Conservation (phyloP, 108 stramenopile species). For the Stephanodiscus triporus region DNA sequence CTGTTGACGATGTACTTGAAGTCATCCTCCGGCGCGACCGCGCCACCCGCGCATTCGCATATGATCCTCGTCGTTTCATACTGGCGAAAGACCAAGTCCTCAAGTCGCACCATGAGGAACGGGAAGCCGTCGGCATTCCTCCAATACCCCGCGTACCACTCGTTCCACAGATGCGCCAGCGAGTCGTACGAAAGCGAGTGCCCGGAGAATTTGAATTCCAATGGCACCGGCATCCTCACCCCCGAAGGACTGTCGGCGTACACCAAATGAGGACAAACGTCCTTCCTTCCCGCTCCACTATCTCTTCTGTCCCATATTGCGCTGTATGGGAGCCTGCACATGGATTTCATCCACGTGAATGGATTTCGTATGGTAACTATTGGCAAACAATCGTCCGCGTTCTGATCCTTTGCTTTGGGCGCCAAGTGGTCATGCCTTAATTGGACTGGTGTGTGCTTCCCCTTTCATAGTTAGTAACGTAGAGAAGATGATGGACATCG, state of each 20-base stretch:
- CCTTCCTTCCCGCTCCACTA: neutral
- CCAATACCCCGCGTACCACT: slow-evolving; percentile 67
- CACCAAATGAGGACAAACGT: slow-evolving; percentile 72
- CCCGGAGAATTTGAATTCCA: slow-evolving; percentile 33
- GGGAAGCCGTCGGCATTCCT: slow-evolving; percentile 52
- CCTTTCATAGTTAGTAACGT: slow-evolving; percentile 8
- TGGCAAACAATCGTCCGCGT: slow-evolving; percentile 69
- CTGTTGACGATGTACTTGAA: slow-evolving; percentile 56
- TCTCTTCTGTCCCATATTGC: slow-evolving; percentile 58
- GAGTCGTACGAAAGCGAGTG: slow-evolving; percentile 35
- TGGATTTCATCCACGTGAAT: slow-evolving; percentile 75
- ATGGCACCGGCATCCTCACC: slow-evolving; percentile 21
- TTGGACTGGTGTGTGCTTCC: slow-evolving; percentile 80
- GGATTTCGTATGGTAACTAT: slow-evolving; percentile 75
- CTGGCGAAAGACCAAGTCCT: slow-evolving; percentile 78
- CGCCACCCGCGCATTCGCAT: slow-evolving; percentile 75
- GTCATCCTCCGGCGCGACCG: slow-evolving; percentile 12
- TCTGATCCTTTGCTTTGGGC: slow-evolving; percentile 47
- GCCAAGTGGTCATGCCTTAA: slow-evolving; percentile 57
- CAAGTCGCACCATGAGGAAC: slow-evolving; percentile 70
- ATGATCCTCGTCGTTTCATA: slow-evolving; percentile 55
- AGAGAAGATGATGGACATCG: neutral
- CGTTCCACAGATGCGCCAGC: slow-evolving; percentile 65
- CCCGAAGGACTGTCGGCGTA: neutral
- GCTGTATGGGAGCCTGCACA: slow-evolving; percentile 76